phyloP scores from a whole-genome alignment of 176 grass and related monocot species.

The Phyllostachys edulis region DNA sequence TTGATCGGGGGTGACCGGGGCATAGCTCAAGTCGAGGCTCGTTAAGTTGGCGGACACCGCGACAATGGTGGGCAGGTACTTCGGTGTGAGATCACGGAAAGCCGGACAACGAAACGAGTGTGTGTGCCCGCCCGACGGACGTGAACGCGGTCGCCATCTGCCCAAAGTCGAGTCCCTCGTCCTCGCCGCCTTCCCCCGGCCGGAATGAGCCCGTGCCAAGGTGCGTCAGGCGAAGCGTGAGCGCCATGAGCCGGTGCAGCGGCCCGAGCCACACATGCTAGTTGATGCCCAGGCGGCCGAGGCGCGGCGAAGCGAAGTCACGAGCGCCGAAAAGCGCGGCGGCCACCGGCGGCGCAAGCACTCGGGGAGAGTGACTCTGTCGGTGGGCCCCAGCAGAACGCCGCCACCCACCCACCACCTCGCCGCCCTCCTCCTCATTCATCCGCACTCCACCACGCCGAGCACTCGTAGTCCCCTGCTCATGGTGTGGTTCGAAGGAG shows the following conservation, averaged over 20 bases:
- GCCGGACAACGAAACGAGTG: conserved; percentile 77
- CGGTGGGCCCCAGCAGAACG: conserved; percentile 51
- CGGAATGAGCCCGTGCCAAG: conserved; percentile 80
- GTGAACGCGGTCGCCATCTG: conserved; percentile 47
- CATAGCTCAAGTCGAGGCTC: conserved; percentile 76
- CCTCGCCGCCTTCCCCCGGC: conserved; percentile 36
- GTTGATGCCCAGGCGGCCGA: conserved; percentile 71
- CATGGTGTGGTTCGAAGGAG: no score
- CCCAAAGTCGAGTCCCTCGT: conserved; percentile 35
- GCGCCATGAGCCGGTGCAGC: conserved; percentile 70
- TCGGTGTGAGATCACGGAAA: conserved; percentile 64
- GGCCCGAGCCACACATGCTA: conserved; percentile 60
- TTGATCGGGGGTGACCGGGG: conserved; percentile 56
- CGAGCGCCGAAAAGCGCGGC: conserved; percentile 55
- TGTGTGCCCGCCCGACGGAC: conserved; percentile 20
- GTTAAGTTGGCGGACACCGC: conserved; percentile 50
- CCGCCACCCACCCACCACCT: conserved; percentile 61
- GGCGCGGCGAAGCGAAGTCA: conserved; percentile 68
- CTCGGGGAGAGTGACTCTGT: conserved; percentile 67
- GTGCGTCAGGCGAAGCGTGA: conserved; percentile 58
- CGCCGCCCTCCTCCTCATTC: conserved; percentile 50
- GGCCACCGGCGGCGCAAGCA: conserved; percentile 46
- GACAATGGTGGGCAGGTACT: conserved; percentile 64
- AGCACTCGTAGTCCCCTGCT: conserved; percentile 65
- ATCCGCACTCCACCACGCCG: conserved; percentile 72